Evolutionary conservation across 2,329 filamentous ascomycete genomes (phyloP), one percentile per base, ranked within the genome.

Genomic region (Lecanicillium sp.): DNA sequence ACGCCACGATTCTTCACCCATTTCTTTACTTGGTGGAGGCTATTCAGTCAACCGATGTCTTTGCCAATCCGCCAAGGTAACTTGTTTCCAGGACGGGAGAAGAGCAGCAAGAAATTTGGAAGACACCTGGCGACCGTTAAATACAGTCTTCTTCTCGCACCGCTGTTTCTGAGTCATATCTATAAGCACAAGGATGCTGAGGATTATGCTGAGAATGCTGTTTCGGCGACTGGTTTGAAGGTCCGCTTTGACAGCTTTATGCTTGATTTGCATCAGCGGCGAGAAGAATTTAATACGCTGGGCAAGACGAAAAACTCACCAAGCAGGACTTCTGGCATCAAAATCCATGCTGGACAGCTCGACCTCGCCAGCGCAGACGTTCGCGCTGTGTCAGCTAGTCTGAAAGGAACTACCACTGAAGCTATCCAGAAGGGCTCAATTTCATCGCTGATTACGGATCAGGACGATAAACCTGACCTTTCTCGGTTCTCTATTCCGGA

Each of bases 111-210:
- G 65, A 98, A 98, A 58, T 98, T 98, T 57, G 90, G 90, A 12
- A 78, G 92, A 35, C 94, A 98, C 61, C 68, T 98, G 45, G 90
- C 88, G n/a, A 98, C 94, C 8, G 89, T 98, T 68, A 98, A 98
- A 67, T 96, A 96, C 65, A 95, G 90, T 45, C 66, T 98, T 16
- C 72, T 96, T 3, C 69, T 98, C 13, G 94, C 92, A 3, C 92
- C 92, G 0, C 66, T 98, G 3, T 98, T 94, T 59, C 76, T 98
- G 46, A 94, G 89, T 50, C 92, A 98, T 52, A 88, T 98, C 22
- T 98, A 98, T 67, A 96, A 95, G 60, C 92, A 98, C 65, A 95
- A 95, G 57, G 92, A 98, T 53, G 79, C 79, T 0, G 90, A 95
- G 54, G 88, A 95, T 43, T 85, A 86, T 53, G 72, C 76, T 0